These are phyloP conservation scores for Carex scoparia DNA, from an alignment of 176 grass and related monocot species.

Conservation along the genomic window DNA sequence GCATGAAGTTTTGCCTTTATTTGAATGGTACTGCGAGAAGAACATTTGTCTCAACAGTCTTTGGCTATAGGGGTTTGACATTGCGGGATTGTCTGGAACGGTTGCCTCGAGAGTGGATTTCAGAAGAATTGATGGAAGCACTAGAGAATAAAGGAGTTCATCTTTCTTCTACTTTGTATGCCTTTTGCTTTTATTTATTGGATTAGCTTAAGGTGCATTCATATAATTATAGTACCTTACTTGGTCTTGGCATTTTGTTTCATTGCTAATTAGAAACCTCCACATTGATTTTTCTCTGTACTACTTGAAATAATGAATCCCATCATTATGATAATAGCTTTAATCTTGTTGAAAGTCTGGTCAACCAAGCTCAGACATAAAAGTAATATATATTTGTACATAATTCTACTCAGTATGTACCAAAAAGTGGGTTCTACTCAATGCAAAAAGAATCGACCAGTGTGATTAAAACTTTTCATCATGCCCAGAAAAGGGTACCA, in stretches of 20 bases:
- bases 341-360: slow-evolving; percentile 20
- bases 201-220: slow-evolving; percentile 16
- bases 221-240: slow-evolving; percentile 9
- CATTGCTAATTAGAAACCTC: slow-evolving; percentile 21
- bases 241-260: slow-evolving; percentile 9
- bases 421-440: neutral
- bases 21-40: neutral
- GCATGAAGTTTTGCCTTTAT: too few species aligned
- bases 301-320: neutral
- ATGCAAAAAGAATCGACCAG: neutral
- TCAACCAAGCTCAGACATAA: neutral
- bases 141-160: slow-evolving; percentile 85
- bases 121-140: slow-evolving; percentile 94
- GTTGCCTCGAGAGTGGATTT: slow-evolving; percentile 99
- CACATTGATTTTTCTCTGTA: slow-evolving; percentile 17
- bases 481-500: neutral
- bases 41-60: slow-evolving; percentile 17
- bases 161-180: slow-evolving; percentile 95
- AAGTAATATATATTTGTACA: neutral
- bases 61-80: slow-evolving; percentile 71
- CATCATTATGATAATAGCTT: neutral
- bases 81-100: slow-evolving; percentile 86
- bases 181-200: slow-evolving; percentile 7
- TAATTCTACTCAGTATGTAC: neutral
- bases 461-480: neutral